phyloP scores from a whole-genome alignment of 495 filamentous ascomycete species.

The Cairneyella variabilis region DNA sequence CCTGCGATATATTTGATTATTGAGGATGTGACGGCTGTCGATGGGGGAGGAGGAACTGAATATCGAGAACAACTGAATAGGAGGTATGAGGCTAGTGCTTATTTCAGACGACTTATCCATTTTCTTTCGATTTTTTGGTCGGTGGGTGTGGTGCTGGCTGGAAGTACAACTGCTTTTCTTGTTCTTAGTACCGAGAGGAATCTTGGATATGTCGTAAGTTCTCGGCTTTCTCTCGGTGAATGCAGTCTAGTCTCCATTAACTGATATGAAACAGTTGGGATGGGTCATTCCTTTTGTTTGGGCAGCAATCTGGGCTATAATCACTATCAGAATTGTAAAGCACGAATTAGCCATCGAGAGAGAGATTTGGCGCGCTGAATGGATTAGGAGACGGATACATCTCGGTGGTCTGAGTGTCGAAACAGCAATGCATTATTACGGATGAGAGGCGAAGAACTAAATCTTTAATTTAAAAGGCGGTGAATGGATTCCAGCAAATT shows the following conservation, averaged over 20 bases:
- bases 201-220: background rate
- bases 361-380: background rate
- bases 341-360: background rate
- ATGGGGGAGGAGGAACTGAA: background rate
- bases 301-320: background rate
- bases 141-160: background rate
- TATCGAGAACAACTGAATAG: background rate
- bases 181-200: background rate
- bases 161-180: background rate
- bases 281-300: background rate
- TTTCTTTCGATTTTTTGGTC: background rate
- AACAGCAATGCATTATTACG: no score
- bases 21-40: background rate
- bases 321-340: conserved; percentile 1
- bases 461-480: no score
- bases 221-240: background rate
- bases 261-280: background rate
- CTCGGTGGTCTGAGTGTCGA: no score
- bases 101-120: background rate
- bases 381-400: background rate
- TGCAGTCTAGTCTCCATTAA: background rate
- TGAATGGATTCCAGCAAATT: no score
- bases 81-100: background rate
- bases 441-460: no score
- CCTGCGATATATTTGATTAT: background rate